phyloP scores from a whole-genome alignment of 2,329 filamentous ascomycete species.

The Trichoderma aggressivum region DNA sequence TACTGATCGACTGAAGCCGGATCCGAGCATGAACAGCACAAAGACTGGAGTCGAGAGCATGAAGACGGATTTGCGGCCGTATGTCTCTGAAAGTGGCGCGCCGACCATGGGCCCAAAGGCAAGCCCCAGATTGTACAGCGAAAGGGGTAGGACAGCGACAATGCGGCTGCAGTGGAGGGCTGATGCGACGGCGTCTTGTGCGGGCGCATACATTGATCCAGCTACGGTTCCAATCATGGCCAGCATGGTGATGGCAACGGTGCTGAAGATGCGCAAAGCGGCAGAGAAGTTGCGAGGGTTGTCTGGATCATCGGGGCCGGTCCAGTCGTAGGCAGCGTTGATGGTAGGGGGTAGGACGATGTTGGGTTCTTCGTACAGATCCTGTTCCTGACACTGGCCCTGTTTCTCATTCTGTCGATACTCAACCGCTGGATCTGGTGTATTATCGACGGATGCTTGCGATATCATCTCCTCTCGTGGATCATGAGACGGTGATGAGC shows the following conservation, averaged over 20 bases:
- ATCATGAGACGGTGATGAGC: background rate
- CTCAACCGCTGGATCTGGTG: background rate
- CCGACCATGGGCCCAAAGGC: slow-evolving; percentile 61
- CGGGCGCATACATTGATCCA: slow-evolving; percentile 33
- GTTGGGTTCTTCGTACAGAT: slow-evolving; percentile 13
- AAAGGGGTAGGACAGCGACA: slow-evolving; percentile 27
- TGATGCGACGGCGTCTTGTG: slow-evolving; percentile 25
- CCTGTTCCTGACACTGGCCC: background rate
- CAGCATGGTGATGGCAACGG: slow-evolving; percentile 70
- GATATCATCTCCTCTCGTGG: background rate
- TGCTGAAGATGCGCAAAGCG: slow-evolving; percentile 70
- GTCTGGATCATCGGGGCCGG: slow-evolving; percentile 60
- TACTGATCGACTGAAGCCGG: slow-evolving; percentile 64
- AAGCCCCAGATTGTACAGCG: slow-evolving; percentile 29
- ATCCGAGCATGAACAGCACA: slow-evolving; percentile 72
- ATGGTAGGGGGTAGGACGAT: slow-evolving; percentile 23
- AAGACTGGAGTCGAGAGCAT: slow-evolving; percentile 59
- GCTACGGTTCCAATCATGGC: slow-evolving; percentile 49
- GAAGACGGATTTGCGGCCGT: slow-evolving; percentile 49
- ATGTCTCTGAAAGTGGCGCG: slow-evolving; percentile 70
- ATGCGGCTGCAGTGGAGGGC: slow-evolving; percentile 22
- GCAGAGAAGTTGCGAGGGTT: slow-evolving; percentile 83
- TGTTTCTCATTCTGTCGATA: background rate
- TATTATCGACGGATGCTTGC: background rate
- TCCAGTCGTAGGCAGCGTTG: slow-evolving; percentile 30